A percentile compares a stretch with the other conserved stretches of the same genome.
Evolutionary conservation across 768 basidiomycete species (phyloP).

Genomic region (Lactarius psammicola): DNA sequence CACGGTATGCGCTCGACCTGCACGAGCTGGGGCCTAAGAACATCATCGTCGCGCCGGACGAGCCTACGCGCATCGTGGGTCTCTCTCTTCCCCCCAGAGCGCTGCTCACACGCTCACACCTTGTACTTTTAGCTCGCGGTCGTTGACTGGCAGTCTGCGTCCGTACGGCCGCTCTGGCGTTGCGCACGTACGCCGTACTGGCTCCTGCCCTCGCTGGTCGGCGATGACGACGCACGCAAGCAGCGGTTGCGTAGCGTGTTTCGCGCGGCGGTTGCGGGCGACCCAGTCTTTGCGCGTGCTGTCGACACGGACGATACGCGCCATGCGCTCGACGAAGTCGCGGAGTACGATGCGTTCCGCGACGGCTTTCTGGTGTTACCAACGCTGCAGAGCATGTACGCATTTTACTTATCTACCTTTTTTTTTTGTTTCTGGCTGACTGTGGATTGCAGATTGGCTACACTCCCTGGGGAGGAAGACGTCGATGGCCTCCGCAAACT

Average conservation of each 20-base stretch:
- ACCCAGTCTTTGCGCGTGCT: conserved; percentile 33
- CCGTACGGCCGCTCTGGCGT: conserved; percentile 36
- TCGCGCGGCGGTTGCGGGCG: conserved; percentile 30
- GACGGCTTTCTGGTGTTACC: conserved; percentile 39
- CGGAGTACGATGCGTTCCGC: conserved; percentile 36
- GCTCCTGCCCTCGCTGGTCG: conserved; percentile 33
- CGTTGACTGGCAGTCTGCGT: conserved; percentile 34
- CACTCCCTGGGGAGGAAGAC: conserved; percentile 38
- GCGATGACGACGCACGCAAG: conserved; percentile 25
- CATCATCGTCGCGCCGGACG: conserved; percentile 34
- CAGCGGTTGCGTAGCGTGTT: conserved; percentile 31
- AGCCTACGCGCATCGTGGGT: conserved; percentile 35
- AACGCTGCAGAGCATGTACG: conserved; percentile 39
- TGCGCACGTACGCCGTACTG: conserved; percentile 38
- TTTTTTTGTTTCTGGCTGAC: neutral
- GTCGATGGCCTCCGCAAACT: conserved; percentile 34
- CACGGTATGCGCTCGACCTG: conserved; percentile 36
- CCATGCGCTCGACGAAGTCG: conserved; percentile 36
- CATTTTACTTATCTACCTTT: neutral
- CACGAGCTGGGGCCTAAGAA: conserved; percentile 35
- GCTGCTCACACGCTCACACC: neutral
- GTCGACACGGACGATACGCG: conserved; percentile 36
- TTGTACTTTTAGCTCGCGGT: conserved; percentile 30
- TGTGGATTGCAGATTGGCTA: conserved; percentile 32
- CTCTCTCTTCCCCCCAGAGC: neutral